phyloP scores from a whole-genome alignment of 257 asterid genomes.

The Plantago ovata region DNA sequence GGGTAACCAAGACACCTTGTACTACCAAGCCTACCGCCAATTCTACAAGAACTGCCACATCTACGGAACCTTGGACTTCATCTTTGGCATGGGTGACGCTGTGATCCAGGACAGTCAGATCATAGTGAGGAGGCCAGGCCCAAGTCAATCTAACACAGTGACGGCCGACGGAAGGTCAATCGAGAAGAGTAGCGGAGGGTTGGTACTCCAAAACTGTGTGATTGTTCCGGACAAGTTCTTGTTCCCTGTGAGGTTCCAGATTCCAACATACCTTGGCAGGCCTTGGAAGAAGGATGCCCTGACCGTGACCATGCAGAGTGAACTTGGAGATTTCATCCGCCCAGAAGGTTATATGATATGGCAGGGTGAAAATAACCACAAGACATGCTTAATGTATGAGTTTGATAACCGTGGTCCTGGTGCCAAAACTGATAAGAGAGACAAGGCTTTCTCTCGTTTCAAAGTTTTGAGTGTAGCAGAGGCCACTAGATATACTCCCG shows the following conservation, averaged over 20 bases:
- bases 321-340: slow-evolving; percentile 52
- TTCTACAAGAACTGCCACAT: slow-evolving; percentile 69
- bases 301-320: slow-evolving; percentile 55
- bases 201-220: slow-evolving; percentile 62
- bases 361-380: slow-evolving; percentile 33
- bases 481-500: slow-evolving; percentile 25
- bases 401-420: slow-evolving; percentile 65
- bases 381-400: slow-evolving; percentile 38
- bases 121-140: slow-evolving; percentile 38
- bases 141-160: slow-evolving; percentile 45
- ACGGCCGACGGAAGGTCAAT: slow-evolving; percentile 66
- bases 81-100: slow-evolving; percentile 60
- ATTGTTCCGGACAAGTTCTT: slow-evolving; percentile 45
- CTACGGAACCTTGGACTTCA: slow-evolving; percentile 73
- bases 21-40: slow-evolving; percentile 50
- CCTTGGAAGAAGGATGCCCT: slow-evolving; percentile 48
- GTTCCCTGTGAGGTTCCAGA: slow-evolving; percentile 26
- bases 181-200: slow-evolving; percentile 26
- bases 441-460: slow-evolving; percentile 22
- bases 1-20: slow-evolving; percentile 64
- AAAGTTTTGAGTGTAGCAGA: slow-evolving; percentile 7
- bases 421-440: slow-evolving; percentile 25
- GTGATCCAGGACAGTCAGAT: slow-evolving; percentile 64
- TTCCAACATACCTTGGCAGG: slow-evolving; percentile 43
- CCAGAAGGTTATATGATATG: slow-evolving; percentile 53